Percentiles rank a stretch among this genome's conserved stretches.
Conservation (phyloP, 2,329 filamentous ascomycete genomes). For the Calonectria crousiana region DNA sequence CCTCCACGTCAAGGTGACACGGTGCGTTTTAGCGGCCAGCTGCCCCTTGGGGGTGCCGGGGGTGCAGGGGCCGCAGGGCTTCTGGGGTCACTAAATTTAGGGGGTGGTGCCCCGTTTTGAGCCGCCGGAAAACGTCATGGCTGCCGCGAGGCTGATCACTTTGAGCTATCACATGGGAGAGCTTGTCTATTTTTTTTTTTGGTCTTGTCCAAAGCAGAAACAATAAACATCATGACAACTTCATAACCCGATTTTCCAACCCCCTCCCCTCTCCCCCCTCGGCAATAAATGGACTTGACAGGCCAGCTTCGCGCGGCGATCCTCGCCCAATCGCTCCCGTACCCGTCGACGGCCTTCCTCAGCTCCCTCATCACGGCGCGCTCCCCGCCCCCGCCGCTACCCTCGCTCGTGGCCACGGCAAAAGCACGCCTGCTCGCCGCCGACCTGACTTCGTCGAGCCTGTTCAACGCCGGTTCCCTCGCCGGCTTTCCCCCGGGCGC, state of each 20-base stretch:
- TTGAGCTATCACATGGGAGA: slow-evolving; percentile 14
- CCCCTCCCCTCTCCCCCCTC: not conserved
- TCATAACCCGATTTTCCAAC: not conserved
- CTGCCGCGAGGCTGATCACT: slow-evolving; percentile 34
- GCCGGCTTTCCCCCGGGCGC: slow-evolving; percentile 66
- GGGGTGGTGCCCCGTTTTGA: slow-evolving; percentile 33
- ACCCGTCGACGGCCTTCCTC: slow-evolving; percentile 71
- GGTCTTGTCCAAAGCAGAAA: slow-evolving; percentile 11
- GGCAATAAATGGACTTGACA: slow-evolving; percentile 46
- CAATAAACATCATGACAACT: slow-evolving; percentile 9
- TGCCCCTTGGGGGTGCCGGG: slow-evolving; percentile 11
- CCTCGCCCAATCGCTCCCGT: slow-evolving; percentile 66
- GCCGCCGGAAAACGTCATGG: slow-evolving; percentile 41
- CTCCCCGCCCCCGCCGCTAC: slow-evolving; percentile 71
- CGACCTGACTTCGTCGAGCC: slow-evolving; percentile 72
- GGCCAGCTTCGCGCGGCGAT: slow-evolving; percentile 66
- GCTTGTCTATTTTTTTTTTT: not conserved
- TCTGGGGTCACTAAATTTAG: slow-evolving; percentile 34
- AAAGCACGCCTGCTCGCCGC: slow-evolving; percentile 83
- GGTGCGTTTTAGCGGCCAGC: slow-evolving; percentile 34
- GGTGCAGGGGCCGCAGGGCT: slow-evolving; percentile 28
- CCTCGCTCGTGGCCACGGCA: slow-evolving; percentile 82
- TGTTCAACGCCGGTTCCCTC: slow-evolving; percentile 58
- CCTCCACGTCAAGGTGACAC: slow-evolving; percentile 28
- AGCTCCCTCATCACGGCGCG: slow-evolving; percentile 69